Conservation (phyloP, 2,329 filamentous ascomycete genomes). For the Arthrobotrys sinensis region DNA sequence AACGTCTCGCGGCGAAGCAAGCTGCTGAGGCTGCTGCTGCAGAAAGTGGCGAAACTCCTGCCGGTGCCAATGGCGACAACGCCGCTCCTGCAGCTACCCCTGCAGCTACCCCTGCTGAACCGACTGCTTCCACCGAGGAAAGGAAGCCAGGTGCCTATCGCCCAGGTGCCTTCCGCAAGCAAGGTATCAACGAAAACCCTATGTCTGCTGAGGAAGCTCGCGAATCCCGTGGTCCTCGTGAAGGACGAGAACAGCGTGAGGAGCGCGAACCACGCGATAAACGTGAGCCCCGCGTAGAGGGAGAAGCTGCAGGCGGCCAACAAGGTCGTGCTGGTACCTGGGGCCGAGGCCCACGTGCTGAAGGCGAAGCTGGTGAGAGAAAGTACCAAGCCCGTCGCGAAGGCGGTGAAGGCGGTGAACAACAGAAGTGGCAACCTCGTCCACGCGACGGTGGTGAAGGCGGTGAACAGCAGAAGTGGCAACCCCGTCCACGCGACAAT, state of each 20-base stretch:
- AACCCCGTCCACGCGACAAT: conserved; percentile 14
- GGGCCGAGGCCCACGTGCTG: conserved; percentile 27
- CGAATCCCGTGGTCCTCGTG: conserved; percentile 51
- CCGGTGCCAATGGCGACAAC: conserved; percentile 47
- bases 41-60: conserved; percentile 24
- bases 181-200: conserved; percentile 32
- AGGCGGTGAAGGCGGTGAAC: conserved; percentile 12
- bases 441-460: conserved; percentile 26
- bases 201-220: conserved; percentile 49
- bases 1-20: conserved; percentile 62
- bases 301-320: conserved; percentile 14
- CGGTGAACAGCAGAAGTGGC: conserved; percentile 1
- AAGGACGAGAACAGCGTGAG: conserved; percentile 41
- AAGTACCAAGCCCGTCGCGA: conserved; percentile 39
- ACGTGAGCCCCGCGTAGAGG: conserved; percentile 42
- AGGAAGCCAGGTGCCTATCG: conserved; percentile 24
- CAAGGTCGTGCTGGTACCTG: conserved; percentile 33
- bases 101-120: conserved; percentile 1
- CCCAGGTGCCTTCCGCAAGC: conserved; percentile 58
- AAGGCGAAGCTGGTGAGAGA: conserved; percentile 26
- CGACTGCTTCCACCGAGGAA: conserved; percentile 18
- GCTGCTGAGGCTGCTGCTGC: conserved; percentile 54
- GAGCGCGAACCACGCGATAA: conserved; percentile 33
- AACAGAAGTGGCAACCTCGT: conserved; percentile 26
- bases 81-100: neutral